phyloP scores from a whole-genome alignment of 2,329 filamentous ascomycete species.

The Epicoccum nigrum region DNA sequence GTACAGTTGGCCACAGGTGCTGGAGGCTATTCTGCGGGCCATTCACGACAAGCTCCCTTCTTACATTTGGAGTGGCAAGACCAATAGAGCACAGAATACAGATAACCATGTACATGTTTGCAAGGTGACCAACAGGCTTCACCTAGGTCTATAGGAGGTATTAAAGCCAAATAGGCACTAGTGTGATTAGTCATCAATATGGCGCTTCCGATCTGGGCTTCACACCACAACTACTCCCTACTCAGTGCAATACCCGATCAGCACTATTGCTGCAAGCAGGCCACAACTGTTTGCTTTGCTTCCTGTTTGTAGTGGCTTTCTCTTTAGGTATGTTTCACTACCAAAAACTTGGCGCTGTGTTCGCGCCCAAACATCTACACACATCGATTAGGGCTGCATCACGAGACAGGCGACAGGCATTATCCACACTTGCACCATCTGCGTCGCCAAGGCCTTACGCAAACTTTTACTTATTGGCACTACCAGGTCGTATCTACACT shows the following conservation, averaged over 20 bases:
- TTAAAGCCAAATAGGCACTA: conserved; percentile 4
- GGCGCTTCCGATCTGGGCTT: conserved; percentile 3
- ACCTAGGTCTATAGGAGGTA: neutral
- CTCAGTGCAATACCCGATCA: conserved; percentile 5
- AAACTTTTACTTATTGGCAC: no score
- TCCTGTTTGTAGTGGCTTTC: neutral
- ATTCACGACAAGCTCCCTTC: no score
- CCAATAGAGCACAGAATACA: no score
- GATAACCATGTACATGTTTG: no score
- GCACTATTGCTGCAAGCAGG: conserved; percentile 7
- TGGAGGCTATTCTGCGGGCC: no score
- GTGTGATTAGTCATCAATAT: conserved; percentile 12
- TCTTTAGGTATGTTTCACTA: neutral
- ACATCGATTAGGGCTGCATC: conserved; percentile 13
- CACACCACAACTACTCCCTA: conserved; percentile 12
- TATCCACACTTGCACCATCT: neutral
- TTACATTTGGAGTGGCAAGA: no score
- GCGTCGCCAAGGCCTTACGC: neutral
- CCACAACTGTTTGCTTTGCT: neutral
- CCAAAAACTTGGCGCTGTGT: no score
- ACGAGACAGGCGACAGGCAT: conserved; percentile 4
- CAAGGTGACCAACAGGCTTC: no score
- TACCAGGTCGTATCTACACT: no score
- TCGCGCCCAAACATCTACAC: no score
- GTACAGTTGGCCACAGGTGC: no score